A percentile compares a stretch with the other conserved stretches of the same genome.
These are phyloP conservation scores for Kwoniella sp. DNA, from an alignment of 768 basidiomycete genomes.

Conservation along the genomic window DNA sequence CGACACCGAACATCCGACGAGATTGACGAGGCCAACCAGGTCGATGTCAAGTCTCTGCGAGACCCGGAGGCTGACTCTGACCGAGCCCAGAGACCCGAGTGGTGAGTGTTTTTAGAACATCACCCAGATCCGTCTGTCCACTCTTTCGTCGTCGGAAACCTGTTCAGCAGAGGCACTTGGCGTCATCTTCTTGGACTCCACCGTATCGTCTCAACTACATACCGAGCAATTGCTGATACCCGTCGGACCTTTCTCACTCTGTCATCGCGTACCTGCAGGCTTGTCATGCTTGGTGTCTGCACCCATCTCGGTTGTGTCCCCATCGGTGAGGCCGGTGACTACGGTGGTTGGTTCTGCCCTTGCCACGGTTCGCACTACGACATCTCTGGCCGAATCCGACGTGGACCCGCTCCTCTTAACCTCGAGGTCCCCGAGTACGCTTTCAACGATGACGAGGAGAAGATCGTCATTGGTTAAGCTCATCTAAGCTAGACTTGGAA, in stretches of 20 bases:
- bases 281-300: constrained; percentile 61
- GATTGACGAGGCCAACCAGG: constrained; percentile 84
- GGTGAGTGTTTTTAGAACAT: constrained; percentile 70
- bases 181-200: no score
- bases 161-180: no score
- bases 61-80: constrained; percentile 90
- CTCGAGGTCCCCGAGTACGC: constrained; percentile 88
- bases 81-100: constrained; percentile 91
- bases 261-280: constrained; percentile 37
- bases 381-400: constrained; percentile 93
- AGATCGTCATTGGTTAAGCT: constrained; percentile 80
- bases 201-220: no score
- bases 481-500: no score
- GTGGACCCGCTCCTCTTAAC: constrained; percentile 96
- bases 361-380: constrained; percentile 96
- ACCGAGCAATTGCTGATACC: not conserved
- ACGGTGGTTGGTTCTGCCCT: constrained; percentile 98
- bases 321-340: constrained; percentile 95
- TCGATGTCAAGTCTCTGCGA: constrained; percentile 82
- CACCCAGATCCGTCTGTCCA: no score
- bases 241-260: not conserved
- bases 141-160: no score
- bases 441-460: constrained; percentile 83
- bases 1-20: constrained; percentile 89
- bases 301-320: constrained; percentile 98